Evolutionary conservation across 1,284 basidiomycete species (phyloP).

Genomic region (Leccinum variabile): DNA sequence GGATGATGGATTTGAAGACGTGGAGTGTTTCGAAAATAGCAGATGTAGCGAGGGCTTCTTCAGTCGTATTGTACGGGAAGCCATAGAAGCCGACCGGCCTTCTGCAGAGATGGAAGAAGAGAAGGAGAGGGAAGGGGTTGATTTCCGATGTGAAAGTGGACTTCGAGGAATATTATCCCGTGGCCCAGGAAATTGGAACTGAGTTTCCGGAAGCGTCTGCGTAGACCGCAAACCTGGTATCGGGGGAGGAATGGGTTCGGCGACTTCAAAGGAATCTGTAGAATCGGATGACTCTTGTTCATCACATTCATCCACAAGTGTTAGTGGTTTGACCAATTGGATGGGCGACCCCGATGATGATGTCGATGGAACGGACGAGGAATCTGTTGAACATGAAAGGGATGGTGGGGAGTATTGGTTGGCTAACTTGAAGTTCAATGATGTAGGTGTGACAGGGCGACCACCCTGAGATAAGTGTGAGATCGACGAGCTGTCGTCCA

Average conservation of each 20-base stretch:
- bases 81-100: slow-evolving; percentile 27
- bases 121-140: slow-evolving; percentile 41
- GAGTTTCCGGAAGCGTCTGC: slow-evolving; percentile 22
- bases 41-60: slow-evolving; percentile 58
- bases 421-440: slow-evolving; percentile 38
- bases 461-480: slow-evolving; percentile 32
- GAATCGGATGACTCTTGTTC: slow-evolving; percentile 22
- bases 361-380: slow-evolving; percentile 39
- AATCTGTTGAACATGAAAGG: slow-evolving; percentile 47
- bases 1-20: slow-evolving; percentile 36
- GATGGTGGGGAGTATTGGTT: slow-evolving; percentile 40
- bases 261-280: slow-evolving; percentile 27
- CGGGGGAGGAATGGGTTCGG: slow-evolving; percentile 33
- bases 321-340: slow-evolving; percentile 30
- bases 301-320: slow-evolving; percentile 26
- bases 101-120: slow-evolving; percentile 32
- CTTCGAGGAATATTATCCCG: slow-evolving; percentile 34
- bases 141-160: slow-evolving; percentile 39
- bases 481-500: slow-evolving; percentile 34
- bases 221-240: slow-evolving; percentile 23
- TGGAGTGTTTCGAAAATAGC: slow-evolving; percentile 51
- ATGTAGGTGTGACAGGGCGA: slow-evolving; percentile 39
- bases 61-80: slow-evolving; percentile 38
- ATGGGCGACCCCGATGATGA: slow-evolving; percentile 44
- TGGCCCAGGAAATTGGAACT: slow-evolving; percentile 43